A percentile compares a stretch with the other conserved stretches of the same genome.
Evolutionary conservation across 495 filamentous ascomycete genomes (phyloP).

Genomic region (Margaritispora aquatica): DNA sequence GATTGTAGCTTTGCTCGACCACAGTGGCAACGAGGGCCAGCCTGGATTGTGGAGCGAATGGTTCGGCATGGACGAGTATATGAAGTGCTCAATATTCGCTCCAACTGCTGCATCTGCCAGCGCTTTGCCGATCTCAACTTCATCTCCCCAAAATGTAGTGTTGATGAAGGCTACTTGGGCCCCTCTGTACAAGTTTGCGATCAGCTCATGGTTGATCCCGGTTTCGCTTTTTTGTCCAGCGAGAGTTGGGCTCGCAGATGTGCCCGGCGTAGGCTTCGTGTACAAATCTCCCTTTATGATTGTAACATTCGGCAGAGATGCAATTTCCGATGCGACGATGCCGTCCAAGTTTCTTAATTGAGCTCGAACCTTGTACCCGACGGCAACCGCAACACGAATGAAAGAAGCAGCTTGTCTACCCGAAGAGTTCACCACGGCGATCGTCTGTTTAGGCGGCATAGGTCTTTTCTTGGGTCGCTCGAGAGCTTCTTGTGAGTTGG

Average conservation of each 20-base stretch:
- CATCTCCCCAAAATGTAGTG: constrained; percentile 95
- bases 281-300: constrained; percentile 79
- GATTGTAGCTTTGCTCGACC: constrained; percentile 85
- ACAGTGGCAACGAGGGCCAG: constrained; percentile 82
- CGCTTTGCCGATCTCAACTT: constrained; percentile 78
- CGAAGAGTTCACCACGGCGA: constrained; percentile 87
- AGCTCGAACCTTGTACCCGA: constrained; percentile 85
- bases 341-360: constrained; percentile 80
- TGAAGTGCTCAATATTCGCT: constrained; percentile 80
- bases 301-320: constrained; percentile 73
- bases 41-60: constrained; percentile 58
- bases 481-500: constrained; percentile 30
- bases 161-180: constrained; percentile 93
- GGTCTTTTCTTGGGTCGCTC: constrained; percentile 43
- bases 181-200: constrained; percentile 72
- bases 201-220: constrained; percentile 52
- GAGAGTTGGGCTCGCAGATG: constrained; percentile 30
- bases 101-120: constrained; percentile 86
- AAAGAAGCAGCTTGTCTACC: constrained; percentile 91
- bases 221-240: constrained; percentile 23
- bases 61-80: constrained; percentile 96
- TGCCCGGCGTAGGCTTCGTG: constrained; percentile 37
- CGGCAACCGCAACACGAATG: constrained; percentile 83
- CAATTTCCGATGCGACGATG: constrained; percentile 76
- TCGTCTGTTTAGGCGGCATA: constrained; percentile 58